phyloP scores from a whole-genome alignment of 495 filamentous ascomycete species.

The Amphirosellinia nigrospora region DNA sequence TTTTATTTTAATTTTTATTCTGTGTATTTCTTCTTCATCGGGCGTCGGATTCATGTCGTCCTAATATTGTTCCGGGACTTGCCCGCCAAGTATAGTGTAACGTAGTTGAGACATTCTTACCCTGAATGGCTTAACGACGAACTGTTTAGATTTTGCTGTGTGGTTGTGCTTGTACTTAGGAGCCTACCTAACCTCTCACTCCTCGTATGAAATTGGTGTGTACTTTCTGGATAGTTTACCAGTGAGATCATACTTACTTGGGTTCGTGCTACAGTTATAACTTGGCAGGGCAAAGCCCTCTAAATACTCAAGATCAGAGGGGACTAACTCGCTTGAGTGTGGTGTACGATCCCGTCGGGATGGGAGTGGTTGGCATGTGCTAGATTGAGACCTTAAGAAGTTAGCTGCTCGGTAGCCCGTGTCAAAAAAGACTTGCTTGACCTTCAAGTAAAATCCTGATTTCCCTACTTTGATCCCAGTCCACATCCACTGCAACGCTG shows the following conservation, averaged over 20 bases:
- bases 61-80: background rate
- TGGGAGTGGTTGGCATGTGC: background rate
- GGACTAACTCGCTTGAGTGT: background rate
- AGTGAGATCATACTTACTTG: too few species aligned
- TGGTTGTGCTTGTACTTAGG: background rate
- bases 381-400: background rate
- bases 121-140: background rate
- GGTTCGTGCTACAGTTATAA: background rate
- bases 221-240: too few species aligned
- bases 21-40: background rate
- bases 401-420: background rate
- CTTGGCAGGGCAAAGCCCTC: background rate
- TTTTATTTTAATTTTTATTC: too few species aligned
- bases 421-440: background rate
- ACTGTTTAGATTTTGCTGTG: background rate
- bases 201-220: too few species aligned
- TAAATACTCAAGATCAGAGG: background rate
- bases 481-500: constrained; percentile 16
- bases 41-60: background rate
- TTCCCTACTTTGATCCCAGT: background rate
- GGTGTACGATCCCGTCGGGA: background rate
- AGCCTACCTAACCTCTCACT: too few species aligned
- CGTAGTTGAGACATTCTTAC: background rate
- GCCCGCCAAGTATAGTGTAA: background rate
- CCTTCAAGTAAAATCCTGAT: constrained; percentile 6